Evolutionary conservation across 352 stramenopile species (phyloP), one percentile per base, ranked within the genome.

Genomic region (Pythium monospermum): DNA sequence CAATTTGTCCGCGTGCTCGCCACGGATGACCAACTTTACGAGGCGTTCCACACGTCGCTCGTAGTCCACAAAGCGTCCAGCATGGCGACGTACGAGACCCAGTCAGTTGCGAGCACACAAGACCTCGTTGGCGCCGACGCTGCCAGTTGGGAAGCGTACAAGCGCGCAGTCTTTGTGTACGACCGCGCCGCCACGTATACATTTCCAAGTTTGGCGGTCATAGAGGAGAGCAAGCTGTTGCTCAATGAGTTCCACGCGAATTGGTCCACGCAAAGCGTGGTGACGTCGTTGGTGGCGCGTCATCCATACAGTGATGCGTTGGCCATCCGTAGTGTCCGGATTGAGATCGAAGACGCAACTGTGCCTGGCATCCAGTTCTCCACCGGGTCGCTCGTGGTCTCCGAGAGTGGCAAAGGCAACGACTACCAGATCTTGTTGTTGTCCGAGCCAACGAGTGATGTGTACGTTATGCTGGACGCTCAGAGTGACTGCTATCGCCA

Each of bases 371-470:
- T 91, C 23, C 68, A 87, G 41, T 84, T 88, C n/a, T 91, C 81
- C 1, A 74, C 77, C 0, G 71, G 40, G 18, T 86, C 77, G 3
- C 43, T 91, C 8, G 66, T 68, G 8, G 74, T 91, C 2, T 85
- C 77, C 0, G 81, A 91, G 49, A 63, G 73, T 1, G 81, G 81
- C 0, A 73, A 76, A 33, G 75, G 65, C 2, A 88, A 88, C 26
- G 74, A 89, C 44, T 91, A 86, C 43, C 77, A 91, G 48, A 68
- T 89, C 8, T 44, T 87, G 5, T 27, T 91, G 27, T 61, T 85
- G 0, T 86, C 77, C 0, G 72, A 89, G 45, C 81, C 81, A 6
- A 88, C 63, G 12, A 49, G 63, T 22, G 42, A 76, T 7, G 77
- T 89, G 7, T 33, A 41, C 6, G 59, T 91, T 2, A 26, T 42